Evolutionary conservation across 1,284 basidiomycete genomes (phyloP).

Genomic region (Laetiporus sulphureus): DNA sequence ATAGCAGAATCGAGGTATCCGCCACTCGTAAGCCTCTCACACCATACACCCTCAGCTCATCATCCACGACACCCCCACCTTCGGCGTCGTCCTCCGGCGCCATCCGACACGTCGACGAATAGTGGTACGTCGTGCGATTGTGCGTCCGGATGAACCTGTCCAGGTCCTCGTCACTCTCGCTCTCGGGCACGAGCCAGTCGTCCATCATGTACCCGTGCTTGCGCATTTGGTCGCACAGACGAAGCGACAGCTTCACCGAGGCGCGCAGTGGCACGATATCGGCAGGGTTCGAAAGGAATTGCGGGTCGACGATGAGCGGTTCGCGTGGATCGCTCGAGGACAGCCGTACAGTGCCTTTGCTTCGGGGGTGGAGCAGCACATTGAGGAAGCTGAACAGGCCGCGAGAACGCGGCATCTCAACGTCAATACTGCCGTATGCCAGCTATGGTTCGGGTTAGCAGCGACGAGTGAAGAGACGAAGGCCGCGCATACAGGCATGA

Average conservation of each 20-base stretch:
- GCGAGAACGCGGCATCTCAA: constrained; percentile 14
- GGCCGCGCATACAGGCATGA: constrained; percentile 24
- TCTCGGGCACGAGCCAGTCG: constrained; percentile 24
- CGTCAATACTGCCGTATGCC: constrained; percentile 12
- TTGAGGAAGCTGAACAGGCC: constrained; percentile 24
- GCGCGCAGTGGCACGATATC: constrained; percentile 23
- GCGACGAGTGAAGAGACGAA: not conserved
- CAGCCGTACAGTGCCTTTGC: constrained; percentile 28
- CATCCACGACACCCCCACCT: constrained; percentile 39
- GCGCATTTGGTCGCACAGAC: constrained; percentile 25
- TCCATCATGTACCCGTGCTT: constrained; percentile 25
- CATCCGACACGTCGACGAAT: constrained; percentile 33
- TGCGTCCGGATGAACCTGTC: constrained; percentile 22
- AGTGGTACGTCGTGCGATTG: constrained; percentile 29
- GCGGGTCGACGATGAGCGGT: constrained; percentile 25
- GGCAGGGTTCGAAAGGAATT: constrained; percentile 19
- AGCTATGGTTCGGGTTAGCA: not conserved
- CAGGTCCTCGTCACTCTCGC: constrained; percentile 18
- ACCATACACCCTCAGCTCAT: constrained; percentile 43
- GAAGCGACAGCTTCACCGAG: constrained; percentile 19
- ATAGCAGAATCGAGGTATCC: constrained; percentile 36
- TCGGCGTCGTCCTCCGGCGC: constrained; percentile 24
- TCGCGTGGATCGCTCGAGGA: constrained; percentile 26
- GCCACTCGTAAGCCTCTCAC: constrained; percentile 31
- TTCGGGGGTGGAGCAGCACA: constrained; percentile 26